A percentile compares a stretch with the other conserved stretches of the same genome.
These are phyloP conservation scores for Penicillium sp. DNA, from an alignment of 2,329 filamentous ascomycete genomes.

Conservation along the genomic window DNA sequence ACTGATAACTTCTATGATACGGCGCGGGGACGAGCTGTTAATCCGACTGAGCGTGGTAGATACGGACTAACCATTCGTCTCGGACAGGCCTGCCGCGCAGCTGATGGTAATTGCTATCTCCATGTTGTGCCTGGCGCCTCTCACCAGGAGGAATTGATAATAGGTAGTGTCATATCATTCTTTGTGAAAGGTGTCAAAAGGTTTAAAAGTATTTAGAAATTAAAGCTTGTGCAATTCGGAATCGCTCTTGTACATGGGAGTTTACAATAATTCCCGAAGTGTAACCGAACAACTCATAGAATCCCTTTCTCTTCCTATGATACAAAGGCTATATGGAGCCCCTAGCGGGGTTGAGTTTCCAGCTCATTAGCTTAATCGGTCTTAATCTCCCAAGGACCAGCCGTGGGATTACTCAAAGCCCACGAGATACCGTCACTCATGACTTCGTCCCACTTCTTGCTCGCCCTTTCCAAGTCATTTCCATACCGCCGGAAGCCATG, in stretches of 20 bases:
- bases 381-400: constrained; percentile 23
- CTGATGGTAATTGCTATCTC: neutral
- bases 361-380: constrained; percentile 7
- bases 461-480: constrained; percentile 24
- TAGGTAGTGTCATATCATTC: neutral
- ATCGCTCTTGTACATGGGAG: neutral
- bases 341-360: neutral
- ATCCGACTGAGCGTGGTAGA: neutral
- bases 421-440: constrained; percentile 31
- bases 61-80: neutral
- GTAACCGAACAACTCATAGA: neutral
- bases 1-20: constrained; percentile 2
- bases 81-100: neutral
- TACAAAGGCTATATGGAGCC: neutral
- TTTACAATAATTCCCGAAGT: neutral
- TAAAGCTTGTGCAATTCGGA: neutral
- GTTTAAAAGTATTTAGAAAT: neutral
- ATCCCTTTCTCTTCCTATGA: neutral
- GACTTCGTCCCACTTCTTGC: constrained; percentile 31
- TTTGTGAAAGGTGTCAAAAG: neutral
- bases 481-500: constrained; percentile 49
- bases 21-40: neutral
- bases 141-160: neutral
- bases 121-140: neutral
- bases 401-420: constrained; percentile 25